Evolutionary conservation across 345 rosid species (phyloP).

Genomic region (Populus deltoides): DNA sequence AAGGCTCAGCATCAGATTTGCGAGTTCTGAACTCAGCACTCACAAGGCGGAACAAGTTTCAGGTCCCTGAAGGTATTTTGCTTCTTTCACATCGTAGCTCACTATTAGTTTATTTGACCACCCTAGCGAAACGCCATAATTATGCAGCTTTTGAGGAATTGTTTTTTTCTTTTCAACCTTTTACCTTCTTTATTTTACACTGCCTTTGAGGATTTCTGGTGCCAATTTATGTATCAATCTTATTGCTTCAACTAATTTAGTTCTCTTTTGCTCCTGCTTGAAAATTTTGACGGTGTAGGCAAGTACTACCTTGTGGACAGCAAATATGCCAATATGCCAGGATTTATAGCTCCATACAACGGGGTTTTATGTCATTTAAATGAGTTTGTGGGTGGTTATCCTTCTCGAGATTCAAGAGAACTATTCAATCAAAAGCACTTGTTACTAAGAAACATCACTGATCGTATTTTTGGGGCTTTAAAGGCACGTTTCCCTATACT

Average conservation of each 20-base stretch:
- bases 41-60: slow-evolving; percentile 61
- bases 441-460: slow-evolving; percentile 44
- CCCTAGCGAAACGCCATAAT: slow-evolving; percentile 3
- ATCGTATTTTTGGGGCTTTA: slow-evolving; percentile 58
- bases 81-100: neutral
- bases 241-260: neutral
- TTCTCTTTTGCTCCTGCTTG: neutral
- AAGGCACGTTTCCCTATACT: slow-evolving; percentile 83
- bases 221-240: neutral
- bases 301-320: slow-evolving; percentile 75
- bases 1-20: slow-evolving; percentile 86
- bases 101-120: neutral
- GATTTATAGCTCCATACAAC: slow-evolving; percentile 68
- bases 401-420: slow-evolving; percentile 58
- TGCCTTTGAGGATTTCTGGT: neutral
- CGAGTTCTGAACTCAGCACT: slow-evolving; percentile 73
- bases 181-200: neutral
- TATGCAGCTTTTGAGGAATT: neutral
- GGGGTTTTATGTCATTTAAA: slow-evolving; percentile 39
- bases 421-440: slow-evolving; percentile 78
- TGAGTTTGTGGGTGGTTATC: slow-evolving; percentile 44
- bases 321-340: slow-evolving; percentile 63
- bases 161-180: neutral
- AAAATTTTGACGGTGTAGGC: slow-evolving; percentile 41
- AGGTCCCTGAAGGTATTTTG: slow-evolving; percentile 68